Evolutionary conservation across 2,329 filamentous ascomycete species (phyloP).

Genomic region (Furcasterigmium sp.): DNA sequence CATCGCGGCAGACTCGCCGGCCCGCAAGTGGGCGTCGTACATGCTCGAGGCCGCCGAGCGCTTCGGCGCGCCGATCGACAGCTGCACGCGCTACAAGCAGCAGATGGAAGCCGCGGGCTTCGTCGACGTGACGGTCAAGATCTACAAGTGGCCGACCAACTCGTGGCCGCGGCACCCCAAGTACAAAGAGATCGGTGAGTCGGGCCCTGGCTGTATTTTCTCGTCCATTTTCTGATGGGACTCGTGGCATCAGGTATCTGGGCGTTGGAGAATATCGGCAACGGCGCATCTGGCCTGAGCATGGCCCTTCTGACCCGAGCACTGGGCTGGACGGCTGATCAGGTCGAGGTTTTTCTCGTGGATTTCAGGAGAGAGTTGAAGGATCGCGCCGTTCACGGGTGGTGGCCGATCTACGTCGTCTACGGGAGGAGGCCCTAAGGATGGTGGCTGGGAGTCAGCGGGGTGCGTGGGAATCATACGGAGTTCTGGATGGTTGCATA

Average conservation of each 20-base stretch:
- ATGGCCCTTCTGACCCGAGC: slow-evolving; percentile 27
- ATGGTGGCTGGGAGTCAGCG: too few relatives aligned
- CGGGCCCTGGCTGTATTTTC: too few relatives aligned
- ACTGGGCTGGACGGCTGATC: slow-evolving; percentile 23
- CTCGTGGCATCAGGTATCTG: slow-evolving; percentile 10
- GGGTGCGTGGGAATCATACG: too few relatives aligned
- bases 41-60: slow-evolving; percentile 24
- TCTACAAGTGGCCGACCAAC: slow-evolving; percentile 45
- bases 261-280: slow-evolving; percentile 25
- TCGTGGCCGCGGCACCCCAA: slow-evolving; percentile 45
- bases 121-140: slow-evolving; percentile 39
- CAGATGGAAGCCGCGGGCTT: slow-evolving; percentile 48
- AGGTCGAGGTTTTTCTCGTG: slow-evolving; percentile 27
- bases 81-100: slow-evolving; percentile 21
- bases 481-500: too few relatives aligned
- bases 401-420: slow-evolving; percentile 29
- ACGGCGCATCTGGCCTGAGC: slow-evolving; percentile 28
- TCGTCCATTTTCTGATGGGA: background rate
- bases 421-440: too few relatives aligned
- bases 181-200: slow-evolving; percentile 43
- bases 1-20: slow-evolving; percentile 14
- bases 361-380: slow-evolving; percentile 25
- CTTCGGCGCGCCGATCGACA: slow-evolving; percentile 22
- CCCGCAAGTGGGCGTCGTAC: slow-evolving; percentile 24
- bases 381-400: slow-evolving; percentile 27